Percentiles rank a stretch among this genome's conserved stretches.
Conservation (phyloP, 306 rosid species). For the Pyrus bretschneideri region DNA sequence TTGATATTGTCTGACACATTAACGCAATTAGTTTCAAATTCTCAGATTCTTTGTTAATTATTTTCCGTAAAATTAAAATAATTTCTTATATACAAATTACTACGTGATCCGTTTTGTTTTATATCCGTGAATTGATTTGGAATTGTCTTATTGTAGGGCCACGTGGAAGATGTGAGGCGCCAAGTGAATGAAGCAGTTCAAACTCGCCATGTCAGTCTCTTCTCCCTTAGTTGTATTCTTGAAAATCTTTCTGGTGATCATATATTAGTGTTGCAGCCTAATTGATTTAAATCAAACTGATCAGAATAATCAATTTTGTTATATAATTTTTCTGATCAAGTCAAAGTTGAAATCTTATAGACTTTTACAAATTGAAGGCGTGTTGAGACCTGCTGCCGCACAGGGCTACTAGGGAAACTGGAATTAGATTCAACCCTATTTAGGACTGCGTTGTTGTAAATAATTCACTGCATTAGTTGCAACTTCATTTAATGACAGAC, state of each 20-base stretch:
- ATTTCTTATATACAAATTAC: background rate
- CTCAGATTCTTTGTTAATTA: slow-evolving; percentile 17
- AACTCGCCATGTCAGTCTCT: slow-evolving; percentile 82
- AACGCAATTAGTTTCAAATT: background rate
- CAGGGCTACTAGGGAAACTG: background rate
- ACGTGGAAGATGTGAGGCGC: slow-evolving; percentile 80
- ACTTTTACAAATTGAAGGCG: background rate
- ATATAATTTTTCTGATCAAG: background rate
- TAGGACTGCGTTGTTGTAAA: too few species aligned
- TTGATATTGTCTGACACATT: background rate
- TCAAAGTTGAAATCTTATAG: background rate
- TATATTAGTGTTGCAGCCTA: background rate
- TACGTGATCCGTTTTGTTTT: background rate
- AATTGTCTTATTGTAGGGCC: slow-evolving; percentile 58
- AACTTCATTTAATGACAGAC: background rate
- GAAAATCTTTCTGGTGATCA: background rate
- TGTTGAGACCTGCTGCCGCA: background rate
- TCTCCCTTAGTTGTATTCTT: slow-evolving; percentile 14
- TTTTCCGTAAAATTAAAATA: slow-evolving; percentile 1
- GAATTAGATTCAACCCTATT: background rate
- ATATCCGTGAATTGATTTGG: slow-evolving; percentile 14
- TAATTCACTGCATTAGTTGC: too few species aligned
- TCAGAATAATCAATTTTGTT: background rate
- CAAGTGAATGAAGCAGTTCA: slow-evolving; percentile 90
- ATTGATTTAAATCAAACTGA: background rate